phyloP scores from a whole-genome alignment of 495 filamentous ascomycete species.

The Lophiotrema nucula region DNA sequence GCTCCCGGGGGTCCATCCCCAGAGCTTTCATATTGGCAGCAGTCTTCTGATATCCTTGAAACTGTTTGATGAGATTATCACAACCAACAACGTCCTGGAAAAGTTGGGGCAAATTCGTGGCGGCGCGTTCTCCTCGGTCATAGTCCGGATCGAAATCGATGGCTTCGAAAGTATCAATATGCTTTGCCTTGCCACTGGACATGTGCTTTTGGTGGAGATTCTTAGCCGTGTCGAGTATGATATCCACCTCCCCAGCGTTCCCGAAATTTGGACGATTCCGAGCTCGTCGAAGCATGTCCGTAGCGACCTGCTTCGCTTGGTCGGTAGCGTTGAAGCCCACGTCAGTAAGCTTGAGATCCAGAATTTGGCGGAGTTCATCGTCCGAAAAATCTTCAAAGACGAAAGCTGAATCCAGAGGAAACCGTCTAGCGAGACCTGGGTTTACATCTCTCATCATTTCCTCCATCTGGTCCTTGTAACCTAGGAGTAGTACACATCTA shows the following conservation, averaged over 20 bases:
- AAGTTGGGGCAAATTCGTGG: conserved; percentile 53
- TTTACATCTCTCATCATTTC: conserved; percentile 80
- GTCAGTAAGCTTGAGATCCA: conserved; percentile 56
- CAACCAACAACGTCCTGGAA: conserved; percentile 69
- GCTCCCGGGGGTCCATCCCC: conserved; percentile 56
- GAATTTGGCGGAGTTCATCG: conserved; percentile 55
- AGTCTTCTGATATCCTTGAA: conserved; percentile 60
- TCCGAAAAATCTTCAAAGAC: conserved; percentile 69
- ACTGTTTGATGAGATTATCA: conserved; percentile 57
- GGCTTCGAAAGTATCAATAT: conserved; percentile 49
- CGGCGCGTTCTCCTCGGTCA: conserved; percentile 52
- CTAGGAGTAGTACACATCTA: conserved; percentile 72
- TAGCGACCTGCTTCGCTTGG: conserved; percentile 47
- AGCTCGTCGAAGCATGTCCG: conserved; percentile 52
- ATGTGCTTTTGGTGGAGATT: conserved; percentile 54
- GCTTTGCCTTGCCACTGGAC: conserved; percentile 25
- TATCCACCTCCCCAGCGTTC: conserved; percentile 66
- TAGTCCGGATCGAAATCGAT: conserved; percentile 69
- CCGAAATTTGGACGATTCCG: conserved; percentile 59
- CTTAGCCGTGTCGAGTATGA: conserved; percentile 60
- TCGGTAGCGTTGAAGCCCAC: conserved; percentile 48
- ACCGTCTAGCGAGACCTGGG: conserved; percentile 68
- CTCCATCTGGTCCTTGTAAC: conserved; percentile 75
- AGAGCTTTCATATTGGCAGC: conserved; percentile 51
- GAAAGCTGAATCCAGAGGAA: conserved; percentile 65